These are phyloP conservation scores for Thielaviopsis populi DNA, from an alignment of 2,329 filamentous ascomycete genomes.

Conservation along the genomic window DNA sequence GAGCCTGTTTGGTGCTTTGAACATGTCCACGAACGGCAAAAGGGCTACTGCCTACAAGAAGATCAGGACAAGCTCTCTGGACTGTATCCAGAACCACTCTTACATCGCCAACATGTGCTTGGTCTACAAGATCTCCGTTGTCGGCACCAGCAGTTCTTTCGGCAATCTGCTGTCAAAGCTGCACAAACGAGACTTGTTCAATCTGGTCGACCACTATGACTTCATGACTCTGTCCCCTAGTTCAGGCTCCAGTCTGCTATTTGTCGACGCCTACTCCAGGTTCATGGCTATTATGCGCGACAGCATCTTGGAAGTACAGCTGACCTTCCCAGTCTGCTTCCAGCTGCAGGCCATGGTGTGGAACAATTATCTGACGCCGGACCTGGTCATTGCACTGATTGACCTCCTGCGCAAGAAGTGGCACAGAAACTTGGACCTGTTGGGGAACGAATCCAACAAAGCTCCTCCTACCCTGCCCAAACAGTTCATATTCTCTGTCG, in stretches of 20 bases:
- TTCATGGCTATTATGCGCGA: conserved; percentile 20
- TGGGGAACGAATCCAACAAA: neutral
- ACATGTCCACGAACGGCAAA: neutral
- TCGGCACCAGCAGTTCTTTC: neutral
- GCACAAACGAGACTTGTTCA: conserved; percentile 5
- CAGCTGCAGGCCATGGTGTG: conserved; percentile 48
- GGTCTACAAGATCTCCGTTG: conserved; percentile 8
- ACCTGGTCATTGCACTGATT: conserved; percentile 33
- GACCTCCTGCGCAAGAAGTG: conserved; percentile 25
- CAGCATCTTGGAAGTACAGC: conserved; percentile 24
- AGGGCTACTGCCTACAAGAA: neutral
- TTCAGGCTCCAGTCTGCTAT: neutral
- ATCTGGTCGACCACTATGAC: neutral
- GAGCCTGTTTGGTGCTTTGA: neutral
- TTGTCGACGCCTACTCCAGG: conserved; percentile 17
- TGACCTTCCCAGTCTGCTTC: conserved; percentile 42
- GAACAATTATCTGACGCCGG: conserved; percentile 47
- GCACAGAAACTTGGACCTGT: conserved; percentile 18
- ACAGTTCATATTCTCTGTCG: conserved; percentile 32
- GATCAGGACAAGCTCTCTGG: neutral
- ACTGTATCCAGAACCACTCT: conserved; percentile 2
- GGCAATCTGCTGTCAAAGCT: neutral
- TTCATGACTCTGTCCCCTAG: conserved; percentile 2
- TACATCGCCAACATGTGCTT: conserved; percentile 8
- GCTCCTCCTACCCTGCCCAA: neutral